These are phyloP conservation scores for Dendrocalamus latiflorus DNA, from an alignment of 202 grass and related monocot species.

Conservation along the genomic window DNA sequence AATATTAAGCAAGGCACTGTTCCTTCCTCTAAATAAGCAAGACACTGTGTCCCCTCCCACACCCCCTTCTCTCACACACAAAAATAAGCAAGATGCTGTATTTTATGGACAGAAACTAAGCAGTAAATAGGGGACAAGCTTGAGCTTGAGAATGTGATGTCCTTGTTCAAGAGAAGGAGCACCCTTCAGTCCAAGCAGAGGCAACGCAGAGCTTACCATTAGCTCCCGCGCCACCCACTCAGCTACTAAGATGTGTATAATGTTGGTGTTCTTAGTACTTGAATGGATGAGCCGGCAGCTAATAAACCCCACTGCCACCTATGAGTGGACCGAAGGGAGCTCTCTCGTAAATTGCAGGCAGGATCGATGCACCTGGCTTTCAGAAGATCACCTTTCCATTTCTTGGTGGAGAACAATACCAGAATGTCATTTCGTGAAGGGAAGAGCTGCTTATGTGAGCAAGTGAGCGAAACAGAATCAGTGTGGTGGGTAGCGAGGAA, in stretches of 20 bases:
- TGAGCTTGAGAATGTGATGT: background rate
- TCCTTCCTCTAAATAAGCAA: too few relatives aligned
- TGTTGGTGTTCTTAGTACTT: background rate
- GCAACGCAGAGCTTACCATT: background rate
- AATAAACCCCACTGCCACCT: background rate
- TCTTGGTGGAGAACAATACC: background rate
- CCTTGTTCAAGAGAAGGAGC: background rate
- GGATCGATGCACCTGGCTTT: background rate
- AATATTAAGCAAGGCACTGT: background rate
- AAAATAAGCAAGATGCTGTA: background rate
- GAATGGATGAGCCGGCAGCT: background rate
- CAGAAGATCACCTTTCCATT: background rate
- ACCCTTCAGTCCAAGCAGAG: background rate
- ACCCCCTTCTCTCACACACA: too few relatives aligned
- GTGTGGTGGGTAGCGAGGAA: too few relatives aligned
- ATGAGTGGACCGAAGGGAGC: background rate
- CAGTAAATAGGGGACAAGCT: background rate
- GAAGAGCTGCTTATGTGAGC: too few relatives aligned
- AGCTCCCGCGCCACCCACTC: background rate
- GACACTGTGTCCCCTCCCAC: background rate
- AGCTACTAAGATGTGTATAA: background rate
- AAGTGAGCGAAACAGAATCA: too few relatives aligned
- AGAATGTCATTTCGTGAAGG: background rate
- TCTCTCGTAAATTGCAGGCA: background rate
- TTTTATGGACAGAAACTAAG: background rate